Conservation (phyloP, 1,284 basidiomycete species). For the Apiotrichum sp. region DNA sequence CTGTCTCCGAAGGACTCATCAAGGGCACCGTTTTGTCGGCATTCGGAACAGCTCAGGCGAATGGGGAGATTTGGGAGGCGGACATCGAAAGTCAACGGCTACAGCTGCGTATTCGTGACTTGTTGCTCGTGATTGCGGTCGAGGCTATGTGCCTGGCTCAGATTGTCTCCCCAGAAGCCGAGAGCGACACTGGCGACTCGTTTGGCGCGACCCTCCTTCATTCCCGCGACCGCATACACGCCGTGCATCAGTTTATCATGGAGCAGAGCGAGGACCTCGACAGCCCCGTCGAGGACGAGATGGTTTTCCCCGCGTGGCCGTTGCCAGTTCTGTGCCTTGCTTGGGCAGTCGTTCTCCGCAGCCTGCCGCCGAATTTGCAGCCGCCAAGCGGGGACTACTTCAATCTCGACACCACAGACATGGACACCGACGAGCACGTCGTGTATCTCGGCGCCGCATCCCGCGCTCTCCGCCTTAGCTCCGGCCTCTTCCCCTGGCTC, state of each 20-base stretch:
- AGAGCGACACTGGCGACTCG: slow-evolving; percentile 7
- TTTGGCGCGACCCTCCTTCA: slow-evolving; percentile 26
- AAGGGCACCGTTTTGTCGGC: slow-evolving; percentile 31
- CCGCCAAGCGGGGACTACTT: slow-evolving; percentile 21
- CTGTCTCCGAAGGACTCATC: slow-evolving; percentile 35
- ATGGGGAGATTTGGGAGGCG: slow-evolving; percentile 35
- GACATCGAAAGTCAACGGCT: slow-evolving; percentile 26
- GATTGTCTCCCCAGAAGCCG: slow-evolving; percentile 25
- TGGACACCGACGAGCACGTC: slow-evolving; percentile 12
- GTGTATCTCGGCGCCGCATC: slow-evolving; percentile 26
- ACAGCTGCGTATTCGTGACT: slow-evolving; percentile 31
- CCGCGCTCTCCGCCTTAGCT: slow-evolving; percentile 26
- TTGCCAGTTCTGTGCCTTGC: slow-evolving; percentile 39
- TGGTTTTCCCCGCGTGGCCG: slow-evolving; percentile 24
- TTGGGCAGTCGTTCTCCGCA: slow-evolving; percentile 38
- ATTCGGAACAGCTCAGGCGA: slow-evolving; percentile 37
- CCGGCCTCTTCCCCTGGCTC: slow-evolving; percentile 38
- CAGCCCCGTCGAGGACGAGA: slow-evolving; percentile 4
- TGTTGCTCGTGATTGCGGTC: slow-evolving; percentile 32
- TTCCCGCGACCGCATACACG: slow-evolving; percentile 25
- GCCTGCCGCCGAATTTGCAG: slow-evolving; percentile 20
- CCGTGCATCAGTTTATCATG: slow-evolving; percentile 31
- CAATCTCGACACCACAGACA: slow-evolving; percentile 16
- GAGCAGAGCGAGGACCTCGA: slow-evolving; percentile 28
- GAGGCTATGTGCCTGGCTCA: slow-evolving; percentile 33